These are phyloP conservation scores for Globisporangium barbulae DNA, from an alignment of 352 stramenopile genomes.

Conservation along the genomic window DNA sequence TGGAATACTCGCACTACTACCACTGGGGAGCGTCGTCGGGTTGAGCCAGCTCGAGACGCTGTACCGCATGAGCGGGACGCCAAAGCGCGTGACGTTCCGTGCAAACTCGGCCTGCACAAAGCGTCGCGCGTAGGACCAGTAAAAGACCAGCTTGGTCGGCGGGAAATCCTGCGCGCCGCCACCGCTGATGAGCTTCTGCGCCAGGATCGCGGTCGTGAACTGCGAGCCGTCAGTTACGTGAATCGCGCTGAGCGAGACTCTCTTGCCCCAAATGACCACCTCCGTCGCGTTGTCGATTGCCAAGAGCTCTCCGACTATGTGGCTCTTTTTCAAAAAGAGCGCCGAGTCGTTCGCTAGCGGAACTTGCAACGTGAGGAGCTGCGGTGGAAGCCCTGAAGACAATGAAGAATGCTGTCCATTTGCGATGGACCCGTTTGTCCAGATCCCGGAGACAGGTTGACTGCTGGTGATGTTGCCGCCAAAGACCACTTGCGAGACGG, in stretches of 20 bases:
- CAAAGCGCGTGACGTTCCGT: slow-evolving; percentile 54
- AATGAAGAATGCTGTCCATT: neutral
- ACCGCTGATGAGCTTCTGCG: slow-evolving; percentile 16
- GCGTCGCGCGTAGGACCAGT: slow-evolving; percentile 46
- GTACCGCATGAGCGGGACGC: slow-evolving; percentile 49
- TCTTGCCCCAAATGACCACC: slow-evolving; percentile 28
- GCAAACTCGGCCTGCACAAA: slow-evolving; percentile 33
- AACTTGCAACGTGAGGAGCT: slow-evolving; percentile 22
- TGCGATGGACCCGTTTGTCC: slow-evolving; percentile 15
- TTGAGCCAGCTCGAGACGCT: slow-evolving; percentile 30
- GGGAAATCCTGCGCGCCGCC: slow-evolving; percentile 24
- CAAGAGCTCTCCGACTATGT: slow-evolving; percentile 38
- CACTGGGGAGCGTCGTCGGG: slow-evolving; percentile 33
- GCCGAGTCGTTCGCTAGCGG: slow-evolving; percentile 21
- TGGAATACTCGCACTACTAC: slow-evolving; percentile 2
- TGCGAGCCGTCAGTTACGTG: slow-evolving; percentile 52
- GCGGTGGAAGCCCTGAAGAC: neutral
- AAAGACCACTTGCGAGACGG: slow-evolving; percentile 11
- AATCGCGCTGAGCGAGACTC: slow-evolving; percentile 21
- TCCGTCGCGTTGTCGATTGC: slow-evolving; percentile 29
- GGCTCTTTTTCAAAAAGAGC: slow-evolving; percentile 32
- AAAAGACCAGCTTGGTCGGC: slow-evolving; percentile 45
- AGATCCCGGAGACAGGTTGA: slow-evolving; percentile 10
- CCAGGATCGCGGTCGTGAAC: slow-evolving; percentile 45
- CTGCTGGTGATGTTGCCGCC: neutral